Evolutionary conservation across 2,329 filamentous ascomycete genomes (phyloP).

Genomic region (Anisogramma anomala): DNA sequence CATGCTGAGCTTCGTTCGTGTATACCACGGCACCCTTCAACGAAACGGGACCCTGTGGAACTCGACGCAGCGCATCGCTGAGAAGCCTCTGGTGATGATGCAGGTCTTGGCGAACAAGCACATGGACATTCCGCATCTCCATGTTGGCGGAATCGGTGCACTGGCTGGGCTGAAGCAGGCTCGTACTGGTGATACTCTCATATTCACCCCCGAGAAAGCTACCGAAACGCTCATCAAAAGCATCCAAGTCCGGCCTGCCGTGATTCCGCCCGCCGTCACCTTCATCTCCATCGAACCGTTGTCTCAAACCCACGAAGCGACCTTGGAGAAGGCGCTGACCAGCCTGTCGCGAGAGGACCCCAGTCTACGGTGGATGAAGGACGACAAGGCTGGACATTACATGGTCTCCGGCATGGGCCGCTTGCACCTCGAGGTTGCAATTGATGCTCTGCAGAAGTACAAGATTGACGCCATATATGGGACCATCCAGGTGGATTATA

Average conservation of each 20-base stretch:
- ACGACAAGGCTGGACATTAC: conserved; percentile 87
- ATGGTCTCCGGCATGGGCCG: conserved; percentile 94
- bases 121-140: conserved; percentile 68
- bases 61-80: conserved; percentile 67
- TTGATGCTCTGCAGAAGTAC: conserved; percentile 76
- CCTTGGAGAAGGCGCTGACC: conserved; percentile 62
- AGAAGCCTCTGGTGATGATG: conserved; percentile 68
- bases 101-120: conserved; percentile 86
- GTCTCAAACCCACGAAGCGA: conserved; percentile 56
- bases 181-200: conserved; percentile 85
- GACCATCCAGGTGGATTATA: conserved; percentile 88
- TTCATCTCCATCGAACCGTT: conserved; percentile 82
- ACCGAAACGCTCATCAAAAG: conserved; percentile 59
- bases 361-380: conserved; percentile 70
- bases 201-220: conserved; percentile 55
- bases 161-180: conserved; percentile 81
- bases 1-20: conserved; percentile 80
- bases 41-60: conserved; percentile 74
- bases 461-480: conserved; percentile 81
- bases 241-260: conserved; percentile 75
- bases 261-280: conserved; percentile 86
- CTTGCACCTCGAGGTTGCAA: conserved; percentile 84
- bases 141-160: conserved; percentile 85
- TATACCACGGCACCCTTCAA: conserved; percentile 74
- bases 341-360: conserved; percentile 84